These are phyloP conservation scores for Aureococcus anophagefferens DNA, from an alignment of 108 stramenopile species.

Conservation along the genomic window DNA sequence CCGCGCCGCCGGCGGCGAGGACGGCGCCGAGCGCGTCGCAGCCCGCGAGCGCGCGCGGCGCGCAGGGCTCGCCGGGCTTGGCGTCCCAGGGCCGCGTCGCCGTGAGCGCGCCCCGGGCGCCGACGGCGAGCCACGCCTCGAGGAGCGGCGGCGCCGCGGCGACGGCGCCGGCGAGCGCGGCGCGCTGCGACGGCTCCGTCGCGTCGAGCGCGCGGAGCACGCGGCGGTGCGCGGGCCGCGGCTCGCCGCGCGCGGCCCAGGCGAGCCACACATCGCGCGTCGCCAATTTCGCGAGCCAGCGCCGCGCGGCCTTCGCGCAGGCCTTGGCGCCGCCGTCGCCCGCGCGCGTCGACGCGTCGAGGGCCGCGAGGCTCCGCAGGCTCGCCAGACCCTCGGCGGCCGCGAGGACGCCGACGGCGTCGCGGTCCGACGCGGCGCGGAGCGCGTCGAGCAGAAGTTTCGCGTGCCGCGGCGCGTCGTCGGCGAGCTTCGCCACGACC, in stretches of 20 bases:
- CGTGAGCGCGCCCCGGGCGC: background rate
- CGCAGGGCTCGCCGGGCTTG: background rate
- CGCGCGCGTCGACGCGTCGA: background rate
- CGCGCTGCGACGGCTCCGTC: background rate
- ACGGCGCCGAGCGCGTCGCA: background rate
- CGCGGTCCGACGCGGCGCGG: too few relatives aligned
- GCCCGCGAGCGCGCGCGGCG: background rate
- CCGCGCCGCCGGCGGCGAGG: background rate
- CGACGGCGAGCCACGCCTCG: background rate
- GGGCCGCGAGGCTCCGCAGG: background rate
- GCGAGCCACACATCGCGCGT: too few relatives aligned
- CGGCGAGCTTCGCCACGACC: too few relatives aligned
- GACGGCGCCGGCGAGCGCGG: background rate
- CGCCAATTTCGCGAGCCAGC: too few relatives aligned
- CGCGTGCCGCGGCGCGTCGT: too few relatives aligned
- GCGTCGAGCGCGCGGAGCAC: background rate
- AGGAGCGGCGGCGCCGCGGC: background rate
- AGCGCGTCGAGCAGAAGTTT: too few relatives aligned
- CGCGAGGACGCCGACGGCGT: background rate
- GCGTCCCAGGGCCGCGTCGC: background rate
- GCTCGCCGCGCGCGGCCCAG: too few relatives aligned
- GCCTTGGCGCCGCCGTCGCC: too few relatives aligned
- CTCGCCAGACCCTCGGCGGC: background rate
- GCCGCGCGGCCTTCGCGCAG: too few relatives aligned
- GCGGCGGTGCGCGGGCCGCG: too few relatives aligned